These are phyloP conservation scores for Russula emetica DNA, from an alignment of 768 basidiomycete genomes.

Conservation along the genomic window DNA sequence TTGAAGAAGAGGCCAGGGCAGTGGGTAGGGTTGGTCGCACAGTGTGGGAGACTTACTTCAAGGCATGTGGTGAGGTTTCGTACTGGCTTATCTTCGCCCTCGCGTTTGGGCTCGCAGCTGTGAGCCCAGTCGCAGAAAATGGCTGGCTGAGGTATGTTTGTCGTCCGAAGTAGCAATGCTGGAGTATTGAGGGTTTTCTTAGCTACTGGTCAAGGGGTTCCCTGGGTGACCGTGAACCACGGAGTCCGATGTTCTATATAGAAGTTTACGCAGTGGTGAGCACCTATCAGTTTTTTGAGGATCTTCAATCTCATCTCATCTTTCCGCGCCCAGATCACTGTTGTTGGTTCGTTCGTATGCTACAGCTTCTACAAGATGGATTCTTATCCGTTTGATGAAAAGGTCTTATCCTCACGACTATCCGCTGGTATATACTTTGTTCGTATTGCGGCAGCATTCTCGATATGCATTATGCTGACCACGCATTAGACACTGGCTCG, in stretches of 20 bases:
- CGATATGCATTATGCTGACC: constrained; percentile 14
- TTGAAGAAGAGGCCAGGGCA: constrained; percentile 61
- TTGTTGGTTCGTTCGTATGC: constrained; percentile 11
- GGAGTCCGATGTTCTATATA: constrained; percentile 53
- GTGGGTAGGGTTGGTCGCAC: constrained; percentile 44
- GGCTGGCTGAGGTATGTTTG: constrained; percentile 39
- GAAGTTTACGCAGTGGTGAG: constrained; percentile 63
- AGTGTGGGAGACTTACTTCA: constrained; percentile 47
- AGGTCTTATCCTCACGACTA: constrained; percentile 55
- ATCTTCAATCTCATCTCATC: not conserved
- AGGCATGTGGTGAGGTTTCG: constrained; percentile 37
- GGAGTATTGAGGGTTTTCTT: not conserved
- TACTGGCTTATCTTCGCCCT: constrained; percentile 41
- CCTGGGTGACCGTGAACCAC: constrained; percentile 27
- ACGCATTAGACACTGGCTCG: constrained; percentile 59
- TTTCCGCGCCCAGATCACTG: constrained; percentile 7
- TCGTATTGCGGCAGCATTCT: constrained; percentile 30
- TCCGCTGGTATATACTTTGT: constrained; percentile 72
- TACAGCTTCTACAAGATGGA: not conserved
- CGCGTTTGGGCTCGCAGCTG: constrained; percentile 37
- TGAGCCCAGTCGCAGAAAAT: constrained; percentile 46
- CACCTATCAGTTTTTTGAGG: not conserved
- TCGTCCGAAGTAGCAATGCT: constrained; percentile 13
- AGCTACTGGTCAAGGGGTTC: constrained; percentile 42
- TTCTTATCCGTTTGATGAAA: constrained; percentile 22